Percentiles rank a stretch among this genome's conserved stretches.
Conservation (phyloP, 352 stramenopile species). For the Globisporangium radiosum region DNA sequence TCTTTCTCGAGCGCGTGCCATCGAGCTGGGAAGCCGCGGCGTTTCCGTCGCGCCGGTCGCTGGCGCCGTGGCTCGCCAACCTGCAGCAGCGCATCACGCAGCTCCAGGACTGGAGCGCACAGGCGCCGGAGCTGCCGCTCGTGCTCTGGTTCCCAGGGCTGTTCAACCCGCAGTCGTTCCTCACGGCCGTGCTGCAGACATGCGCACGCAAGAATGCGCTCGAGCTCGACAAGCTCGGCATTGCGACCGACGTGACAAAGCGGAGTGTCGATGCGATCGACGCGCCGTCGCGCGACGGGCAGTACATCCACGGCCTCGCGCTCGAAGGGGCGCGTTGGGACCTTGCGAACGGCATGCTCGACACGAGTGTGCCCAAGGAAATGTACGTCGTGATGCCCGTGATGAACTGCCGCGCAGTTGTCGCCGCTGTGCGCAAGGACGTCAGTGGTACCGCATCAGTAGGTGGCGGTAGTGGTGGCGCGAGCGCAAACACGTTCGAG, state of each 20-base stretch:
- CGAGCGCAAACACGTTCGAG: slow-evolving; percentile 42
- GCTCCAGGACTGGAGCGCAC: slow-evolving; percentile 81
- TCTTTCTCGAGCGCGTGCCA: slow-evolving; percentile 78
- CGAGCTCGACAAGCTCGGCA: slow-evolving; percentile 77
- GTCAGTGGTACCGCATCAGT: slow-evolving; percentile 5
- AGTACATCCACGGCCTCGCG: slow-evolving; percentile 85
- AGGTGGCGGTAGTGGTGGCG: slow-evolving; percentile 1
- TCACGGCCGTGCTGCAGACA: slow-evolving; percentile 76
- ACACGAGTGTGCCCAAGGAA: slow-evolving; percentile 80
- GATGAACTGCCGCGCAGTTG: slow-evolving; percentile 81
- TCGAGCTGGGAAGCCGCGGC: slow-evolving; percentile 64
- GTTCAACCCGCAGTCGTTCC: slow-evolving; percentile 84
- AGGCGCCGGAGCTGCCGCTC: slow-evolving; percentile 67
- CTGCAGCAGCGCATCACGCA: slow-evolving; percentile 82
- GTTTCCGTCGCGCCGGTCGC: slow-evolving; percentile 70
- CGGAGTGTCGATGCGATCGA: slow-evolving; percentile 72
- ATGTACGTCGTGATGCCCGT: slow-evolving; percentile 91
- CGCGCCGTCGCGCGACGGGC: slow-evolving; percentile 82
- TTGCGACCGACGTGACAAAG: slow-evolving; percentile 87
- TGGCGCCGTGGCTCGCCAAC: slow-evolving; percentile 82
- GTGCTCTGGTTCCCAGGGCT: slow-evolving; percentile 81
- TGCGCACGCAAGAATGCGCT: slow-evolving; percentile 65
- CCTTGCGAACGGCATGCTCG: slow-evolving; percentile 68
- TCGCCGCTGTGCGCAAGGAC: slow-evolving; percentile 16
- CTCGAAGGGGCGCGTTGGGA: slow-evolving; percentile 91